Conservation (phyloP, 2,329 filamentous ascomycete genomes). For the Sphaerulina populicola region DNA sequence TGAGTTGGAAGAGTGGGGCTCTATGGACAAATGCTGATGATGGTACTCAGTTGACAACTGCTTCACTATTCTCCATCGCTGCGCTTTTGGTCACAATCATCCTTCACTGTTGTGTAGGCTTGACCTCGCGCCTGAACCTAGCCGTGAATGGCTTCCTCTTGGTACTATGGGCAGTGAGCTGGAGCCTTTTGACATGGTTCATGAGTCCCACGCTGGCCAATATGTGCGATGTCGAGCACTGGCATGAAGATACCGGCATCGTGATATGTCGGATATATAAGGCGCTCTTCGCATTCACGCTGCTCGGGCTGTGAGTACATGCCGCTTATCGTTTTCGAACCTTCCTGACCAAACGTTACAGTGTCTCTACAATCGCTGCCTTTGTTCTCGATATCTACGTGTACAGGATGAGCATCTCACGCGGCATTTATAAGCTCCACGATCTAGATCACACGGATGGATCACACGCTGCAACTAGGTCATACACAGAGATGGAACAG, state of each 20-base stretch:
- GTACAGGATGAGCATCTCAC: conserved; percentile 36
- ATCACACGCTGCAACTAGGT: conserved; percentile 23
- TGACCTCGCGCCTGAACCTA: conserved; percentile 47
- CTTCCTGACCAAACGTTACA: conserved; percentile 14
- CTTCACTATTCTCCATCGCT: conserved; percentile 46
- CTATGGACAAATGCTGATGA: not conserved
- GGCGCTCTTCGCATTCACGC: conserved; percentile 49
- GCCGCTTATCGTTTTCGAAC: not conserved
- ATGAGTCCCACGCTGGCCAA: conserved; percentile 46
- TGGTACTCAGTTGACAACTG: conserved; percentile 41
- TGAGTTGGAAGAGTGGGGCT: not conserved
- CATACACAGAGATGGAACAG: conserved; percentile 23
- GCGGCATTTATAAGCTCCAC: conserved; percentile 45
- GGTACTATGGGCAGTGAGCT: conserved; percentile 46
- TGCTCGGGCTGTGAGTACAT: conserved; percentile 38
- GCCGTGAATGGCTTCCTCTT: conserved; percentile 43
- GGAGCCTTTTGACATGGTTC: conserved; percentile 48
- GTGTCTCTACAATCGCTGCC: conserved; percentile 41
- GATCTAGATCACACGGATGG: conserved; percentile 31
- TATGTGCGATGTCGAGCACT: conserved; percentile 38
- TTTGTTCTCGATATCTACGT: conserved; percentile 47
- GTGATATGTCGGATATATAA: conserved; percentile 53
- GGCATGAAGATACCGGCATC: conserved; percentile 49
- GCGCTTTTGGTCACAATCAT: conserved; percentile 43
- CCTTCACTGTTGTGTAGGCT: conserved; percentile 45